Conservation (phyloP, 2,329 filamentous ascomycete species). For the Claviceps pusilla region DNA sequence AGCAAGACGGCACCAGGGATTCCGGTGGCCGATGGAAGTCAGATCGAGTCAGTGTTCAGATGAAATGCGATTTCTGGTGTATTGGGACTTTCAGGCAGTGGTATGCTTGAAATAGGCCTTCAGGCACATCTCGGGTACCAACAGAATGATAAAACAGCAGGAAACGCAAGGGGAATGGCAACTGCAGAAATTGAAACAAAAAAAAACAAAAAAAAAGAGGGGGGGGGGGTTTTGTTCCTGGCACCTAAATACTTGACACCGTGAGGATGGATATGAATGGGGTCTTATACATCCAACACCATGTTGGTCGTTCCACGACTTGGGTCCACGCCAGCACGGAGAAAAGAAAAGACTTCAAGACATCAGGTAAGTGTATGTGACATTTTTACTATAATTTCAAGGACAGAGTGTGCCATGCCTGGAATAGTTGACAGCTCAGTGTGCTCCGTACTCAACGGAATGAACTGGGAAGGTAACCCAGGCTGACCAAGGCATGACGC, state of each 20-base stretch:
- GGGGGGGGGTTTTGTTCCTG: background rate
- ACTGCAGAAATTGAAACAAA: background rate
- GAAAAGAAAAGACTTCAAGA: slow-evolving; percentile 1
- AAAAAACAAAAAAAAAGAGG: background rate
- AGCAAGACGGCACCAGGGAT: slow-evolving; percentile 26
- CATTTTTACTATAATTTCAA: background rate
- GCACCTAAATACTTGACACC: background rate
- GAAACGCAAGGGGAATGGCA: background rate
- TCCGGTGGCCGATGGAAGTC: slow-evolving; percentile 15
- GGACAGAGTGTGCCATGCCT: background rate
- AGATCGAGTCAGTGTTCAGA: slow-evolving; percentile 9
- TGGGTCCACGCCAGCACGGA: slow-evolving; percentile 2
- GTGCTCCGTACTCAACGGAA: background rate
- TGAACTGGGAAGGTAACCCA: background rate
- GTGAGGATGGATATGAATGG: slow-evolving; percentile 1
- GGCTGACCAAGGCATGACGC: background rate
- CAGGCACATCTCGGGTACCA: background rate
- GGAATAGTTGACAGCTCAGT: background rate
- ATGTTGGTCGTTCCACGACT: slow-evolving; percentile 2
- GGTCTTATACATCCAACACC: slow-evolving; percentile 7
- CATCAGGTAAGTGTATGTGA: background rate
- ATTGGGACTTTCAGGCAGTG: background rate
- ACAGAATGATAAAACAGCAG: background rate
- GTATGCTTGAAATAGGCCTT: background rate
- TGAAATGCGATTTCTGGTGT: slow-evolving; percentile 1